Evolutionary conservation across 2,329 filamentous ascomycete species (phyloP), one percentile per base, ranked within the genome.

Genomic region (Aspergillus sp.): DNA sequence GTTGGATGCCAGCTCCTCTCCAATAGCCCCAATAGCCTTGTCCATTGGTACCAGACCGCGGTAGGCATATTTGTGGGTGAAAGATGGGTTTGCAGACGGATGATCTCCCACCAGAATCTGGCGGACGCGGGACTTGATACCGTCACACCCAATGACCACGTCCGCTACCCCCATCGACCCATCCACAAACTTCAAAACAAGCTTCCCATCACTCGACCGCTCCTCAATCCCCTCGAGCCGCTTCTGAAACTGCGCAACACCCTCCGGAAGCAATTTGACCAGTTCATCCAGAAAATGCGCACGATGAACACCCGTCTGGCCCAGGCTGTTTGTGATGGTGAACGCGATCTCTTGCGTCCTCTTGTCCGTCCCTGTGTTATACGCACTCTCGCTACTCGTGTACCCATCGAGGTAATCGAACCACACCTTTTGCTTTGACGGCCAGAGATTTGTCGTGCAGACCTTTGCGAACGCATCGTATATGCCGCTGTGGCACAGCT

Each of bases 31-130:
- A 2, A 78, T 69, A 0, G 82, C 81, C 55, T 80, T 73, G 3
- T 76, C 60, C 63, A 64, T 62, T 15, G 63, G 63, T 28, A 62
- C 62, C 54, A 64, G 41, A 3, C 62, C 62, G 15, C 62, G 62
- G 30, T 62, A 64, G 25, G 80, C 83, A 62, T 83, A 83, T 65
- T 85, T 85, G 53, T 81, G 79, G 0, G 80, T 82, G 66, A 83
- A 86, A 2, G 76, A 72, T 0, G 84, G 80, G 17, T 76, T 69
- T 1, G 79, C 76, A 4, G 79, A 77, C 0, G 79, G 79, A 63
- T 79, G 68, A 0, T 77, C 71, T 0, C 79, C 80, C 0, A 85
- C 71, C 2, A 85, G 71, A 6, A 81, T 63, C 41, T 76, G 64
- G 28, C 84, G 75, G 4, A 82, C 78, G 34, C 76, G 75, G 5